Evolutionary conservation across 148 eudicot species (phyloP), one percentile per base, ranked within the genome.

Genomic region (Oxyria digyna): DNA sequence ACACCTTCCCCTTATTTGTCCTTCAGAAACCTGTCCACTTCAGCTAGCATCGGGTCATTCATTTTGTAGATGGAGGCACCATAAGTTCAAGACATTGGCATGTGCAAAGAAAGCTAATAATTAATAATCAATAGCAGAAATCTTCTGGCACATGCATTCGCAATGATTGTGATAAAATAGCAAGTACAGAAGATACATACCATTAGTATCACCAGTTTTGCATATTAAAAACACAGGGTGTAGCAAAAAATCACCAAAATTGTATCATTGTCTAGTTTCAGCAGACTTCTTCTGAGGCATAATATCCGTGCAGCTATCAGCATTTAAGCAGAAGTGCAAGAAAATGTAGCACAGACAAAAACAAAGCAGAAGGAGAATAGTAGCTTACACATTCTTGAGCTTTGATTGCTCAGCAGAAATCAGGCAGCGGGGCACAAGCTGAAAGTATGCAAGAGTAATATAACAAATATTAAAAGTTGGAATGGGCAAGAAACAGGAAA

Each of bases 361-460:
- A 55, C 13, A 5, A 26, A 29, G 27, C n/a, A 29, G 68, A 70
- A 59, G 63, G 49, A 41, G 21, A 38, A 57, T 7, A 20, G 40
- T 68, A 13, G 73, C 85, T 31, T 86, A 91, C 97, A 78, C 57
- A 64, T 91, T 91, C 69, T 74, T 70, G 45, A 73, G 42, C 65
- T 75, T 89, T 68, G 79, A 77, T 72, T 72, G 85, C 65, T 54
- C 69, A 76, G 78, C 72, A 69, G 75, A 65, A 21, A 67, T 74
- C 67, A 83, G 75, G 74, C 97, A 91, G 23, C 82, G 83, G 13
- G 20, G 73, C 52, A 91, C 91, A 71, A 91, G 85, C 97, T 91
- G 91, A 75, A 85, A 69, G 73, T 14, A 12, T 55, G 71, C 41
- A 42, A 27, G 12, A 75, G 49, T 59, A 57, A 29, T 31, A 27